Conservation (phyloP, 2,329 filamentous ascomycete species). For the Calonectria pseudoreteaudii region DNA sequence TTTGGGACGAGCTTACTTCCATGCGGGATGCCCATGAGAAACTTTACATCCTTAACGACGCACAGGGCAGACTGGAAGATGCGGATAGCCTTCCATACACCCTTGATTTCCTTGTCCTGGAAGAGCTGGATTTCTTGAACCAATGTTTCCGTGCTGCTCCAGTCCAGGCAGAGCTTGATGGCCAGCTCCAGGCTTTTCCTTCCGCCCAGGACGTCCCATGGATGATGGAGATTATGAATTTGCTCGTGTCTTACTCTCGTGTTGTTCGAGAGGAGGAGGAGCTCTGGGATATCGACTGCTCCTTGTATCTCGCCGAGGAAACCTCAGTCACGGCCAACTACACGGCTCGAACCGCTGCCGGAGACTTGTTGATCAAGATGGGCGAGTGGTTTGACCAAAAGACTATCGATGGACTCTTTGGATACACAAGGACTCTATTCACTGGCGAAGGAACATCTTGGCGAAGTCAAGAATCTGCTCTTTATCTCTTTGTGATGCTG, state of each 20-base stretch:
- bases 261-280: slow-evolving; percentile 94
- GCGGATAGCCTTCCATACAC: slow-evolving; percentile 93
- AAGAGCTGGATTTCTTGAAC: slow-evolving; percentile 95
- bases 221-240: slow-evolving; percentile 88
- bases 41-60: slow-evolving; percentile 87
- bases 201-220: slow-evolving; percentile 76
- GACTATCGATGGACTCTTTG: slow-evolving; percentile 82
- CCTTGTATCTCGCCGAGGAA: slow-evolving; percentile 94
- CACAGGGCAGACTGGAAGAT: slow-evolving; percentile 90
- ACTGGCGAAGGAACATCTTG: slow-evolving; percentile 62
- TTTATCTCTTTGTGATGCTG: slow-evolving; percentile 88
- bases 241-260: slow-evolving; percentile 86
- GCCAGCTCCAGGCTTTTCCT: slow-evolving; percentile 74
- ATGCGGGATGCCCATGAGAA: slow-evolving; percentile 80
- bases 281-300: slow-evolving; percentile 96
- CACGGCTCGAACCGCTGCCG: slow-evolving; percentile 91
- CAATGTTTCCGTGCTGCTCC: slow-evolving; percentile 88
- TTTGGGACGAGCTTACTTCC: slow-evolving; percentile 87
- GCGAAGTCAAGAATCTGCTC: slow-evolving; percentile 79
- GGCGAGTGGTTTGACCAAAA: slow-evolving; percentile 87
- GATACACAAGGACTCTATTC: slow-evolving; percentile 82
- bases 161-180: slow-evolving; percentile 89
- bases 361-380: slow-evolving; percentile 91
- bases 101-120: slow-evolving; percentile 90
- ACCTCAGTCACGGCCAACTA: slow-evolving; percentile 96